Conservation (phyloP, 768 basidiomycete genomes). For the Rhodocollybia butyracea region DNA sequence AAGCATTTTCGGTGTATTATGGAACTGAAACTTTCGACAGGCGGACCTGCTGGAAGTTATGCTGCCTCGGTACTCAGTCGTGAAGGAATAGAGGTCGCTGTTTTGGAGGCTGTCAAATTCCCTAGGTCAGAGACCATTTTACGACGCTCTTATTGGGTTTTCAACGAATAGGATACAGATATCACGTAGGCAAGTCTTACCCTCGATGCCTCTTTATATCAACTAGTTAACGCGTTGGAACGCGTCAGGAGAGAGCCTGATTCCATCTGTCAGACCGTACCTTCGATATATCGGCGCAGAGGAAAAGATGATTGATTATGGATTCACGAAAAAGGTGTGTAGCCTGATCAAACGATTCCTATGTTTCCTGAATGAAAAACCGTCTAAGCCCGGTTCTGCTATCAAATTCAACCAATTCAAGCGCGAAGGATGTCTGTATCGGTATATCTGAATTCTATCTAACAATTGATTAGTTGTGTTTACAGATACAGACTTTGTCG, state of each 20-base stretch:
- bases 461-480: not conserved
- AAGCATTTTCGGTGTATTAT: not conserved
- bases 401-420: constrained; percentile 64
- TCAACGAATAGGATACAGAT: constrained; percentile 9
- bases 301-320: constrained; percentile 43
- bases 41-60: constrained; percentile 26
- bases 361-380: constrained; percentile 7
- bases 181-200: not conserved
- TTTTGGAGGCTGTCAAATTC: constrained; percentile 23
- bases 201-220: not conserved
- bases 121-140: constrained; percentile 14
- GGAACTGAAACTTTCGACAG: constrained; percentile 10
- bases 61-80: constrained; percentile 25
- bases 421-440: constrained; percentile 56
- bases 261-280: constrained; percentile 59
- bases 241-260: constrained; percentile 58
- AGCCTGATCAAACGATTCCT: not conserved
- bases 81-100: constrained; percentile 25
- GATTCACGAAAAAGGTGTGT: constrained; percentile 49
- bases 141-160: not conserved
- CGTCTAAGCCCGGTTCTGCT: constrained; percentile 51
- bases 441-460: not conserved
- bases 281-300: constrained; percentile 58
- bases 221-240: constrained; percentile 30
- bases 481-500: constrained; percentile 59